Evolutionary conservation across 306 rosid genomes (phyloP).

Genomic region (Sindora glabra): DNA sequence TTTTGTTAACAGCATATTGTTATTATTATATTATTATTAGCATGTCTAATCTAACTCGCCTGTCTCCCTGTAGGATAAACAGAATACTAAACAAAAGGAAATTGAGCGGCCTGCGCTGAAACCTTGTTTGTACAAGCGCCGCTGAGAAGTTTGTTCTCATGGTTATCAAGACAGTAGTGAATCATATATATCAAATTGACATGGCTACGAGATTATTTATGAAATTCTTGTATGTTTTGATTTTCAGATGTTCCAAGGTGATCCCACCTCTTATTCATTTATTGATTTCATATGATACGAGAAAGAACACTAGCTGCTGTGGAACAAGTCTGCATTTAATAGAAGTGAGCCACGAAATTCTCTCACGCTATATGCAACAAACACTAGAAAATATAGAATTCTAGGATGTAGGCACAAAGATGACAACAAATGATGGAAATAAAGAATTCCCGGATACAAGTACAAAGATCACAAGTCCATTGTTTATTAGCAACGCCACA

Average conservation of each 20-base stretch:
- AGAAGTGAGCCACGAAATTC: slow-evolving; percentile 18
- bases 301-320: slow-evolving; percentile 96
- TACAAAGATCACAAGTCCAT: neutral
- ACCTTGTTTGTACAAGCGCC: slow-evolving; percentile 92
- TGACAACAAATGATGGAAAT: too few species aligned
- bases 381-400: neutral
- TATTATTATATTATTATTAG: neutral
- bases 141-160: slow-evolving; percentile 24
- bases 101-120: slow-evolving; percentile 81
- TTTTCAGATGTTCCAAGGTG: neutral
- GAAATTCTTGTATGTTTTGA: neutral
- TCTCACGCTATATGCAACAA: neutral
- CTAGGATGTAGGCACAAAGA: neutral
- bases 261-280: neutral
- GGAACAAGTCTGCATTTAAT: slow-evolving; percentile 67
- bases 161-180: neutral
- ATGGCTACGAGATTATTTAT: neutral
- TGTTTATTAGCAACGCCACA: neutral
- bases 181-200: neutral
- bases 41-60: neutral
- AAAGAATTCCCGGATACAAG: too few species aligned
- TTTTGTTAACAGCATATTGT: neutral
- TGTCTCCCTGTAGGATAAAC: slow-evolving; percentile 41
- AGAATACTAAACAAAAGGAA: slow-evolving; percentile 36
- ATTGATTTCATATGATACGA: too few species aligned